Conservation (phyloP, 345 rosid genomes). For the Orychophragmus violaceus region DNA sequence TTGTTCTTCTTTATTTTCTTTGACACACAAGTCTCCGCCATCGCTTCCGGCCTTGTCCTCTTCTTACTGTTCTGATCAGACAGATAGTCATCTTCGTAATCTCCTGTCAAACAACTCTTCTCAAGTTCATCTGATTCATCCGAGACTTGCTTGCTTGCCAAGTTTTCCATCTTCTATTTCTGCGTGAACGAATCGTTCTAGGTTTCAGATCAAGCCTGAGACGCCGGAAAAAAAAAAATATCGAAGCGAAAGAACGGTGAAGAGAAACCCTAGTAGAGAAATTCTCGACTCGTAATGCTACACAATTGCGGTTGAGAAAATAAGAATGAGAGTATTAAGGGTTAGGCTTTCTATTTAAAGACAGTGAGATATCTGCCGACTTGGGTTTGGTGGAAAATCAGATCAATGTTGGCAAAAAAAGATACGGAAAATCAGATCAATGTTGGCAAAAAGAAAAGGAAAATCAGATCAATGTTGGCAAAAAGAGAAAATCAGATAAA, state of each 20-base stretch:
- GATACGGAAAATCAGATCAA: too few relatives aligned
- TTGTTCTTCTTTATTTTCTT: background rate
- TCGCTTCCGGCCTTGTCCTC: conserved; percentile 20
- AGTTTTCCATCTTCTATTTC: conserved; percentile 2
- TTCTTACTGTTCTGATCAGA: conserved; percentile 40
- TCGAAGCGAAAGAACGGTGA: background rate
- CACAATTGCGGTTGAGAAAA: too few relatives aligned
- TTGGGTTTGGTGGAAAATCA: too few relatives aligned
- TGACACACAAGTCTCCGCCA: background rate
- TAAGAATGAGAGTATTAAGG: background rate
- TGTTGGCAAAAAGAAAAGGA: too few relatives aligned
- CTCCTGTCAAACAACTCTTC: conserved; percentile 13
- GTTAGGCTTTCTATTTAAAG: too few relatives aligned
- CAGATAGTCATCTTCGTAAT: conserved; percentile 12
- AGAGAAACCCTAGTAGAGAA: background rate
- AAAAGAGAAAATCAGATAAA: too few relatives aligned
- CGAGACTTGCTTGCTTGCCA: background rate
- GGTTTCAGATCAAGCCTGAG: background rate
- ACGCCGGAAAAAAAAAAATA: too few relatives aligned
- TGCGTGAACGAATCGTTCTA: background rate
- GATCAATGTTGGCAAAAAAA: too few relatives aligned
- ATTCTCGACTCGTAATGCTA: background rate
- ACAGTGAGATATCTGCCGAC: too few relatives aligned
- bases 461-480: too few relatives aligned
- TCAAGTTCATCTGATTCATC: conserved; percentile 27